Conservation (phyloP, 2,329 filamentous ascomycete species). For the Coniochaeta pulveracea region DNA sequence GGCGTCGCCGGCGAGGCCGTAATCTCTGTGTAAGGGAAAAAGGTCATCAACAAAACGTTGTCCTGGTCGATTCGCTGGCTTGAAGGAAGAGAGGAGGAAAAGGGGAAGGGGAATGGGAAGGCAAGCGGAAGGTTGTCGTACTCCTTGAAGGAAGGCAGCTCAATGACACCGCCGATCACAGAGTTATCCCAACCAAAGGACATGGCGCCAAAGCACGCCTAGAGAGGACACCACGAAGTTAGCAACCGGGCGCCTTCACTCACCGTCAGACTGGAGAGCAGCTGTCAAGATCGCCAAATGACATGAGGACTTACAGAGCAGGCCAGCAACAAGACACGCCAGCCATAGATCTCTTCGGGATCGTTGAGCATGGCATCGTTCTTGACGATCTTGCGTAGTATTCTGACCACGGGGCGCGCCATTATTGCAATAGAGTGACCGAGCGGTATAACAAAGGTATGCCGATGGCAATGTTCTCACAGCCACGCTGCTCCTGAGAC, state of each 20-base stretch:
- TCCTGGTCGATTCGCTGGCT: too few relatives aligned
- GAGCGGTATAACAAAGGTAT: too few relatives aligned
- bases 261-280: background rate
- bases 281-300: slow-evolving; percentile 4
- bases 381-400: slow-evolving; percentile 32
- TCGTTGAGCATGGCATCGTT: slow-evolving; percentile 55
- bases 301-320: slow-evolving; percentile 32
- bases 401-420: too few relatives aligned
- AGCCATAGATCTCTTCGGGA: slow-evolving; percentile 58
- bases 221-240: background rate
- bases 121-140: slow-evolving; percentile 19
- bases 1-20: slow-evolving; percentile 31
- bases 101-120: background rate
- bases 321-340: slow-evolving; percentile 54
- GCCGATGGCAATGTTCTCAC: too few relatives aligned
- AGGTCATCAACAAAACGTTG: background rate
- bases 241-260: slow-evolving; percentile 2
- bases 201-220: slow-evolving; percentile 34
- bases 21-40: slow-evolving; percentile 30
- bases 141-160: slow-evolving; percentile 38
- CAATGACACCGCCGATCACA: slow-evolving; percentile 56
- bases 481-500: too few relatives aligned
- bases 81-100: too few relatives aligned
- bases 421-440: too few relatives aligned
- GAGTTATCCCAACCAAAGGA: slow-evolving; percentile 53